Evolutionary conservation across 2,329 filamentous ascomycete species (phyloP), one percentile per base, ranked within the genome.

Genomic region (Phoma sp.): DNA sequence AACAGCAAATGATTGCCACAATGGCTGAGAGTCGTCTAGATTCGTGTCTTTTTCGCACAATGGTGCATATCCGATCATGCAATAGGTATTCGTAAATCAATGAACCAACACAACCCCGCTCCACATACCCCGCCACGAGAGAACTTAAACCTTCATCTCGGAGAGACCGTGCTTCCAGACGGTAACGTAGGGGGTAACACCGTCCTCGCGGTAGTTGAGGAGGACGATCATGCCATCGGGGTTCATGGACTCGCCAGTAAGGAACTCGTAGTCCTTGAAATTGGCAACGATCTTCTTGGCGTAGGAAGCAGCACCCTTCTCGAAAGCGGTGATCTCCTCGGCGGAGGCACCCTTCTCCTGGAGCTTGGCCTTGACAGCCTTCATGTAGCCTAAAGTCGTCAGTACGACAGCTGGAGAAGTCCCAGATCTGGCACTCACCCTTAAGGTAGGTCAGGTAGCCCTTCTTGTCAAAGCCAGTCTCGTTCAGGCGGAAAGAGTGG

Each of bases 161-260:
- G 81, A 82, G 63, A 98, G 80, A 74, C 93, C 95, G 81, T 97
- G 89, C 87, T 98, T 97, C 93, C 93, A 98, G 82, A 96, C 81
- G 66, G 86, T 89, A 70, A 96, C 83, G 76, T 85, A 99, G 57
- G 95, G 95, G 51, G 93, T 98, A 67, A 89, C 78, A 77, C 95
- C 95, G 71, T 98, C 95, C 78, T 96, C 93, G 71, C 95, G 93
- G 86, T 96, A 99, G 86, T 97, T 96, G 75, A 97, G 89, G 66
- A 97, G 90, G 64, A 93, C 83, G 70, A 96, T 83, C 95, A 97
- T 96, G 82, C 89, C 93, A 73, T 96, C 90, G 69, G 89, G 88
- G 80, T 96, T 86, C 91, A 96, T 96, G 69, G 86, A 89, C 83
- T 95, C 88, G 81, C 93, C 93, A 69, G 89, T 91, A 80, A 89